Evolutionary conservation across 2,329 filamentous ascomycete genomes (phyloP).

Genomic region (Aureobasidium vineae): DNA sequence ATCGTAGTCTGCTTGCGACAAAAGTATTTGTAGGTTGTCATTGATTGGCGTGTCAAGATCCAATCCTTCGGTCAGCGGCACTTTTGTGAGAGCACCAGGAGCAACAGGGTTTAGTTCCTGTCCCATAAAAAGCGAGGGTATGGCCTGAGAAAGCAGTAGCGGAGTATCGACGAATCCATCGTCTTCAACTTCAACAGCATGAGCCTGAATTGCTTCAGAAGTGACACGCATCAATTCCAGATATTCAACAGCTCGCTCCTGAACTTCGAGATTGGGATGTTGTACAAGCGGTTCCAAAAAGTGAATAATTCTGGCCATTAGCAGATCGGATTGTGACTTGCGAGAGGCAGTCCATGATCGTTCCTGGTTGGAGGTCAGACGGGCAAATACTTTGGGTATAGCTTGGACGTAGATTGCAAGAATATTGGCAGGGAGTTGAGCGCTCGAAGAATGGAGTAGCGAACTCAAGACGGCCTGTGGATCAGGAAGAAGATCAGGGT

Average conservation of each 20-base stretch:
- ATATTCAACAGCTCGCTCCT: slow-evolving; percentile 91
- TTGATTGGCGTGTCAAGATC: slow-evolving; percentile 84
- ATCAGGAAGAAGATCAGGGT: slow-evolving; percentile 66
- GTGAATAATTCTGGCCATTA: slow-evolving; percentile 78
- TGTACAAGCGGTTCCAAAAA: slow-evolving; percentile 74
- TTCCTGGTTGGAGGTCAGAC: slow-evolving; percentile 64
- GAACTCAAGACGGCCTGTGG: slow-evolving; percentile 71
- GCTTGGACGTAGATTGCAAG: slow-evolving; percentile 82
- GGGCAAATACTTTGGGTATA: slow-evolving; percentile 77
- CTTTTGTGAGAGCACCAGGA: slow-evolving; percentile 75
- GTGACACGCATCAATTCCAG: slow-evolving; percentile 84
- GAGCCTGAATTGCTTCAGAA: slow-evolving; percentile 71
- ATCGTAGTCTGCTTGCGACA: slow-evolving; percentile 54
- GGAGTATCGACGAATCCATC: slow-evolving; percentile 74
- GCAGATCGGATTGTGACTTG: slow-evolving; percentile 70
- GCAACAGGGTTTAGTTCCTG: slow-evolving; percentile 93
- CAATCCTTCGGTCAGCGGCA: slow-evolving; percentile 72
- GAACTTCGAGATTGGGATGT: slow-evolving; percentile 88
- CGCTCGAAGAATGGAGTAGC: slow-evolving; percentile 66
- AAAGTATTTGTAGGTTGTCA: slow-evolving; percentile 63
- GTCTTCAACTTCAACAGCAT: slow-evolving; percentile 56
- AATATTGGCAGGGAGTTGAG: slow-evolving; percentile 59
- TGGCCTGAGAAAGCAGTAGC: slow-evolving; percentile 81
- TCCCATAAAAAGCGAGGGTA: slow-evolving; percentile 81
- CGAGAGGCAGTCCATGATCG: slow-evolving; percentile 69